Evolutionary conservation across 2,329 filamentous ascomycete genomes (phyloP).

Genomic region (Cyphellophora attinorum): DNA sequence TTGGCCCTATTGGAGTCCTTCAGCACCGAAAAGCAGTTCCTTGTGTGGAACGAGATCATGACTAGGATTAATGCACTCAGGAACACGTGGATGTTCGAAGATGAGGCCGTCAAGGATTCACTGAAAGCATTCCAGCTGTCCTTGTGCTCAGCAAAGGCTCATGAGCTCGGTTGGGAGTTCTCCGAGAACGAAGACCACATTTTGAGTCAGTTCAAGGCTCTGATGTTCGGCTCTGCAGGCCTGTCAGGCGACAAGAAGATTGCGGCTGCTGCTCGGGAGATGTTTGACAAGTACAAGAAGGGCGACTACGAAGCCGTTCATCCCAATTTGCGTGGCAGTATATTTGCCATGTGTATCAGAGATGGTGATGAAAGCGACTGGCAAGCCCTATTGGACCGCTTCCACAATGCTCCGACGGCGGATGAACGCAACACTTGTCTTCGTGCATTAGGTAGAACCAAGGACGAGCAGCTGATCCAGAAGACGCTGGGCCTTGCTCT

Average conservation of each 20-base stretch:
- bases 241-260: slow-evolving; percentile 69
- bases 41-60: slow-evolving; percentile 91
- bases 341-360: slow-evolving; percentile 75
- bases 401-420: slow-evolving; percentile 62
- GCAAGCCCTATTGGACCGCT: slow-evolving; percentile 65
- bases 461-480: slow-evolving; percentile 69
- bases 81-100: slow-evolving; percentile 81
- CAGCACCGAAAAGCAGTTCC: slow-evolving; percentile 70
- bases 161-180: slow-evolving; percentile 83
- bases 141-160: slow-evolving; percentile 68
- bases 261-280: slow-evolving; percentile 71
- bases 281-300: slow-evolving; percentile 75
- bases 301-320: slow-evolving; percentile 78
- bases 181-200: slow-evolving; percentile 77
- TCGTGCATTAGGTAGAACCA: slow-evolving; percentile 69
- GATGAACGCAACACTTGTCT: slow-evolving; percentile 91
- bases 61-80: slow-evolving; percentile 69
- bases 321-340: slow-evolving; percentile 79
- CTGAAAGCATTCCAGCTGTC: slow-evolving; percentile 76
- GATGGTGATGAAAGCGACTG: slow-evolving; percentile 84
- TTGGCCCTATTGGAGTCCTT: slow-evolving; percentile 76
- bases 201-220: slow-evolving; percentile 85
- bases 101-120: slow-evolving; percentile 58
- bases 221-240: slow-evolving; percentile 79
- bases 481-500: slow-evolving; percentile 67